Evolutionary conservation across 2,329 filamentous ascomycete genomes (phyloP).

Genomic region (Xylariaceae sp.): DNA sequence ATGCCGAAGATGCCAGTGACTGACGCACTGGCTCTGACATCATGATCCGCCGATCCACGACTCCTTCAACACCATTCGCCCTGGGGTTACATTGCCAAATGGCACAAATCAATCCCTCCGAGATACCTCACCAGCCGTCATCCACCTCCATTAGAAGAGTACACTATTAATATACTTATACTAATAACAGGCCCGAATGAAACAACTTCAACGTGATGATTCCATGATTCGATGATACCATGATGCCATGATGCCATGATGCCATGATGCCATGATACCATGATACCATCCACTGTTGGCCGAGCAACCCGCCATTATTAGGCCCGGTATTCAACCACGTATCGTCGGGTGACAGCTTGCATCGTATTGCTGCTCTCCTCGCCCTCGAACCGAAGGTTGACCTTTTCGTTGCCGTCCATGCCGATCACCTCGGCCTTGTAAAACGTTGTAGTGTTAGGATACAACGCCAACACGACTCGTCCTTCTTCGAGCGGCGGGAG

Average conservation of each 20-base stretch:
- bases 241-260: no score
- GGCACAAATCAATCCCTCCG: not conserved
- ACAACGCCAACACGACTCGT: conserved; percentile 69
- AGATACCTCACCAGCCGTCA: no score
- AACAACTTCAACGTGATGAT: no score
- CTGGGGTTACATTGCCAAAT: not conserved
- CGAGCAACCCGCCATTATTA: conserved; percentile 4
- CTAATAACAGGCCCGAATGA: no score
- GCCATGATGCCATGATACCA: no score
- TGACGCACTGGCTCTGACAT: not conserved
- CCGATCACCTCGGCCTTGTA: conserved; percentile 79
- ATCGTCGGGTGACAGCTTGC: conserved; percentile 68
- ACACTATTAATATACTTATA: no score
- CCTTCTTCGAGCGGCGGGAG: conserved; percentile 59
- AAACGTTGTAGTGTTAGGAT: conserved; percentile 79
- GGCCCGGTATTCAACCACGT: conserved; percentile 66
- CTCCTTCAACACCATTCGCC: conserved; percentile 8
- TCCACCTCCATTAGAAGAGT: not conserved
- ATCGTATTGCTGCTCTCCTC: conserved; percentile 69
- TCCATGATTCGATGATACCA: no score
- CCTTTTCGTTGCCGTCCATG: conserved; percentile 50
- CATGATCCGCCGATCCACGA: not conserved
- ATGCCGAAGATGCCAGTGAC: not conserved
- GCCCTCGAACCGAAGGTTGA: conserved; percentile 70
- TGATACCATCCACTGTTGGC: no score